Evolutionary conservation across 2,329 filamentous ascomycete genomes (phyloP), one percentile per base, ranked within the genome.

Genomic region (Simplicillium aogashimaense): DNA sequence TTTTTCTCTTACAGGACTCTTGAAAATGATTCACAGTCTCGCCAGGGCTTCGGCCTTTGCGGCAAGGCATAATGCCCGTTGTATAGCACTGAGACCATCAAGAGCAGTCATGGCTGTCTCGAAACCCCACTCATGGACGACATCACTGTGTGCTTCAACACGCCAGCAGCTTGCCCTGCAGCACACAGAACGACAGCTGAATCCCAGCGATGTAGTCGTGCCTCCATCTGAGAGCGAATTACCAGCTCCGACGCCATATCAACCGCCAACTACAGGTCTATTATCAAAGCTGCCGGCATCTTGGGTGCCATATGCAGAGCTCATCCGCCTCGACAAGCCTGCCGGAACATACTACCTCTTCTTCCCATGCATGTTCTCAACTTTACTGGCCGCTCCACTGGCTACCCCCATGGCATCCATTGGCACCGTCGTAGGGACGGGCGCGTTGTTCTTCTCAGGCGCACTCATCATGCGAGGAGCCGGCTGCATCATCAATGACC

Each of bases 401-500:
- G 67, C 75, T 2, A 57, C 60, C 2, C 82, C 83, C 0, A 71
- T 81, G 50, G 63, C 78, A 3, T 56, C 76, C 1, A 77, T 83
- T 0, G 55, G 67, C 5, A 67, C 79, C 11, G 77, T 86, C 14
- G 48, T 83, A 25, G 72, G 76, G 37, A 87, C 81, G 0, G 72
- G 74, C 1, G 54, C 74, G 2, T 72, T 92, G 36, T 92, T 94
- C 63, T 75, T 83, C 52, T 69, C 77, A 2, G 87, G 86, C 38
- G 83, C 86, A 3, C 58, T 94, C 35, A 74, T 94, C 48, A 92
- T 94, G 84, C 83, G 88, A 45, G 84, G 88, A 37, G 86, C 86
- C 15, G 86, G 86, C 38, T 94, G 88, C 60, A 83, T 83, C 14
- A 87, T 94, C 63, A 94, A 94, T 57, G 88, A 95, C 57, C 76